Evolutionary conservation across 1,139 yeast species (phyloP).

Genomic region (Hansenula lynferdii): DNA sequence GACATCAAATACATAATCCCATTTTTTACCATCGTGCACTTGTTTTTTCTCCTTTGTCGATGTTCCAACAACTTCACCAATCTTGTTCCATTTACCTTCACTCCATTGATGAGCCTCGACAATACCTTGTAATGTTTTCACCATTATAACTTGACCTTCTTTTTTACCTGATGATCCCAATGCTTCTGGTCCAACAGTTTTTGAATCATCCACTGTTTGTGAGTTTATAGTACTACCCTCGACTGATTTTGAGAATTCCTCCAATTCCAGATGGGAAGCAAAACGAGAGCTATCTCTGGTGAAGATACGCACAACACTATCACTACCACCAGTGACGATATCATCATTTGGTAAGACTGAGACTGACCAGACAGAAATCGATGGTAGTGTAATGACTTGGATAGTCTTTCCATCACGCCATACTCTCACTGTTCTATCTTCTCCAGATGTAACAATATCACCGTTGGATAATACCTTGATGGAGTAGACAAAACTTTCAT

Average conservation of each 20-base stretch:
- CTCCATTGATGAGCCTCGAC: slow-evolving; percentile 90
- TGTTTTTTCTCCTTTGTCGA: slow-evolving; percentile 51
- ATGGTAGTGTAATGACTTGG: slow-evolving; percentile 82
- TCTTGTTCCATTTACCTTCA: slow-evolving; percentile 66
- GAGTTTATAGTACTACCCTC: slow-evolving; percentile 67
- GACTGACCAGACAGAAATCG: slow-evolving; percentile 84
- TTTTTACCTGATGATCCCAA: slow-evolving; percentile 58
- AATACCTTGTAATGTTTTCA: slow-evolving; percentile 55
- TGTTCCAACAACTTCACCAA: slow-evolving; percentile 87
- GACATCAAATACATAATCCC: slow-evolving; percentile 94
- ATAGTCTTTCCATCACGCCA: slow-evolving; percentile 55
- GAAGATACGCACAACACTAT: slow-evolving; percentile 67
- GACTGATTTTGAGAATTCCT: slow-evolving; percentile 50
- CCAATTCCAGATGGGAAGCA: slow-evolving; percentile 51
- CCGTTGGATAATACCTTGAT: slow-evolving; percentile 53
- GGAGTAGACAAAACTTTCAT: slow-evolving; percentile 79
- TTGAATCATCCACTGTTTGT: slow-evolving; percentile 66
- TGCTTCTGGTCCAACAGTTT: slow-evolving; percentile 59
- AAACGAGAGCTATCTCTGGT: slow-evolving; percentile 42
- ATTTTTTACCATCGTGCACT: slow-evolving; percentile 61
- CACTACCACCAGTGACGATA: slow-evolving; percentile 81
- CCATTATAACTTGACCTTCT: slow-evolving; percentile 83
- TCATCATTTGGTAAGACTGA: slow-evolving; percentile 62
- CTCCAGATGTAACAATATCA: slow-evolving; percentile 71
- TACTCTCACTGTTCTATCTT: slow-evolving; percentile 78